Conservation (phyloP, 441 rosid species). For the Populus hybrid region DNA sequence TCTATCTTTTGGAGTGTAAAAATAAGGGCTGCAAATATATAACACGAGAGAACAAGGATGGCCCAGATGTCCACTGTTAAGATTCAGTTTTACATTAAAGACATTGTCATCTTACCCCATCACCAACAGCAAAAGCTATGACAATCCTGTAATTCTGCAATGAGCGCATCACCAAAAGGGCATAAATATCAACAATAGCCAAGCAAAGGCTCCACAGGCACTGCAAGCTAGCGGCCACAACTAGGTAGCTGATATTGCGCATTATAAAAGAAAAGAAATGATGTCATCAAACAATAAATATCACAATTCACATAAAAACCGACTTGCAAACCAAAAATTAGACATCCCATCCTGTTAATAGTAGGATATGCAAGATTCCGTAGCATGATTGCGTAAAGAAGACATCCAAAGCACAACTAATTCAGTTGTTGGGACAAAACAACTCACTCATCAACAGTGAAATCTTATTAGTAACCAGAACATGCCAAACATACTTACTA, state of each 20-base stretch:
- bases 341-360: background rate
- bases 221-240: slow-evolving; percentile 76
- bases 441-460: background rate
- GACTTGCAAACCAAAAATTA: background rate
- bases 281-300: slow-evolving; percentile 22
- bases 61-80: background rate
- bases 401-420: background rate
- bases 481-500: background rate
- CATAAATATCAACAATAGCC: slow-evolving; percentile 57
- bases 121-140: slow-evolving; percentile 56
- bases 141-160: slow-evolving; percentile 54
- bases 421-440: background rate
- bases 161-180: slow-evolving; percentile 65
- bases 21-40: background rate
- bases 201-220: slow-evolving; percentile 65
- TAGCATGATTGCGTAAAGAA: background rate
- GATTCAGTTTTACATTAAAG: background rate
- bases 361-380: background rate
- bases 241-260: slow-evolving; percentile 60
- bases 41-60: background rate
- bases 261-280: slow-evolving; percentile 11
- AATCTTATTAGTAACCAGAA: background rate
- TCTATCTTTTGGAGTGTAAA: background rate
- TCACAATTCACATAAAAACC: background rate
- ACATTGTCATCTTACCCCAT: slow-evolving; percentile 57